Conservation (phyloP, 306 rosid genomes). For the Cucurbita ficifolia region DNA sequence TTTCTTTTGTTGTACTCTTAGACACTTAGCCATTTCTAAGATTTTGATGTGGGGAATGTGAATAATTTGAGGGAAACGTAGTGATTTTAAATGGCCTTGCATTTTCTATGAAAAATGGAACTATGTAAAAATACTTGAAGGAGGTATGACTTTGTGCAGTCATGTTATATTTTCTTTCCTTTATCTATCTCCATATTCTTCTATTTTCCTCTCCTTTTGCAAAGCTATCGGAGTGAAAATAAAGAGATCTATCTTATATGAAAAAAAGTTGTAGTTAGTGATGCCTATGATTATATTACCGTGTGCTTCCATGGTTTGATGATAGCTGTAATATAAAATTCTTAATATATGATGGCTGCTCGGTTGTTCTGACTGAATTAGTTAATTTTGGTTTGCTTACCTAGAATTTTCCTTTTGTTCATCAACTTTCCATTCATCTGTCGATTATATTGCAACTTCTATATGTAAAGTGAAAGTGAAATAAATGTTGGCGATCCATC, state of each 20-base stretch:
- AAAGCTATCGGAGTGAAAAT: background rate
- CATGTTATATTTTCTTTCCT: background rate
- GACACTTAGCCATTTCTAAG: background rate
- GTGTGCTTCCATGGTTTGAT: background rate
- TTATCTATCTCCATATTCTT: background rate
- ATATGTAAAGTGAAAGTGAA: background rate
- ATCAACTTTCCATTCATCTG: background rate
- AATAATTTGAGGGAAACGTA: background rate
- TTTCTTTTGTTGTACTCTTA: background rate
- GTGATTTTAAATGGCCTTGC: background rate
- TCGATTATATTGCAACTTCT: slow-evolving; percentile 9
- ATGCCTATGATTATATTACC: background rate
- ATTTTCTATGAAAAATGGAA: background rate
- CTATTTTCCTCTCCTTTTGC: background rate
- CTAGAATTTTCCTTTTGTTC: background rate
- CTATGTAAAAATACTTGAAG: background rate
- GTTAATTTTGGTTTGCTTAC: background rate
- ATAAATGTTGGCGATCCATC: slow-evolving; percentile 1
- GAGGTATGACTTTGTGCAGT: background rate
- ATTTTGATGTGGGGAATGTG: background rate
- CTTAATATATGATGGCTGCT: background rate
- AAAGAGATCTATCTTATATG: background rate
- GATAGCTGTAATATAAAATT: background rate
- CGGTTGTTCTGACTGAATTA: background rate
- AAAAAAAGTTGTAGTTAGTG: background rate